These are phyloP conservation scores for Penicillium mononematosum DNA, from an alignment of 495 filamentous ascomycete genomes.

Conservation along the genomic window DNA sequence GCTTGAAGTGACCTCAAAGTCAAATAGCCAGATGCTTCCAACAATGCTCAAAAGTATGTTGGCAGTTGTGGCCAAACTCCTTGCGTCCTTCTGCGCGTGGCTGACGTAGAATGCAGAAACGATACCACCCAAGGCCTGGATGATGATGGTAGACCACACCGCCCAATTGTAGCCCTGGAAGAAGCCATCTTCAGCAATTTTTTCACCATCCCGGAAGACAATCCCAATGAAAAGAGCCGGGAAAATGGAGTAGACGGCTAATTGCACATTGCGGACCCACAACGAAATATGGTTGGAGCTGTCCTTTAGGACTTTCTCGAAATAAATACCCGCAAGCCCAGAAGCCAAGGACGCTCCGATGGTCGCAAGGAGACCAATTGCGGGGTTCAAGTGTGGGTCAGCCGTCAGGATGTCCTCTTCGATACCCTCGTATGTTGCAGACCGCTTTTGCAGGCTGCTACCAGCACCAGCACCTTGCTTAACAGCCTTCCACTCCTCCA, in stretches of 20 bases:
- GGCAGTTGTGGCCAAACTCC: constrained; percentile 87
- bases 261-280: constrained; percentile 92
- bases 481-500: constrained; percentile 53
- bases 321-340: constrained; percentile 83
- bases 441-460: constrained; percentile 59
- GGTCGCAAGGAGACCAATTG: constrained; percentile 75
- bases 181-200: constrained; percentile 79
- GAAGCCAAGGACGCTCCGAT: constrained; percentile 74
- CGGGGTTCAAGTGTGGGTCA: constrained; percentile 67
- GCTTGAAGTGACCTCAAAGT: constrained; percentile 64
- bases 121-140: constrained; percentile 83
- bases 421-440: constrained; percentile 94
- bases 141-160: constrained; percentile 80
- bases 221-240: constrained; percentile 84
- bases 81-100: constrained; percentile 65
- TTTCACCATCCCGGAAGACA: constrained; percentile 78
- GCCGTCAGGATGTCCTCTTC: constrained; percentile 69
- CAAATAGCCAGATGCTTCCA: constrained; percentile 81
- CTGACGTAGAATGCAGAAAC: constrained; percentile 81
- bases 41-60: constrained; percentile 83
- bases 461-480: constrained; percentile 37
- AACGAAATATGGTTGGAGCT: constrained; percentile 65
- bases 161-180: constrained; percentile 91
- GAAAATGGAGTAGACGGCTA: constrained; percentile 88
- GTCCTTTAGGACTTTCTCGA: constrained; percentile 93